Evolutionary conservation across 306 rosid species (phyloP), one percentile per base, ranked within the genome.

Genomic region (Nissolia schottii): DNA sequence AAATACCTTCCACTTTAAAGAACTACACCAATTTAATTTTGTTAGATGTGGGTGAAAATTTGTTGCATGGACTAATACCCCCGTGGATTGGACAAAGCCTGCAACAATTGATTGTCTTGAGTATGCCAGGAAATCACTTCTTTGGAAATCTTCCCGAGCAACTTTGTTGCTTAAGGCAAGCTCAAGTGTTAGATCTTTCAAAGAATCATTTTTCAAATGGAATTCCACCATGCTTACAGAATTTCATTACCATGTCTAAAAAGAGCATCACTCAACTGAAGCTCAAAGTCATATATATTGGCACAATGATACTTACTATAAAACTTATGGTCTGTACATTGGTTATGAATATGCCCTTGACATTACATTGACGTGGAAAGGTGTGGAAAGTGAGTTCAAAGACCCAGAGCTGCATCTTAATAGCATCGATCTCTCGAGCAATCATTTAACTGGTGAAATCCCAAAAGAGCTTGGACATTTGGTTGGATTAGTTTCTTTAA

Each of bases 391-490:
- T 0, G 16, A 0, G 24, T 73, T 58, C 15, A 23, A 6, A 25
- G n/a, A 55, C 25, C 82, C 82, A 0, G 63, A 78, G 57, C 0
- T 0, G 1, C 3, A 1, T 34, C 64, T 75, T 0, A 55, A 3
- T 2, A 70, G 61, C 60, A 76, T 81, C 48, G 85, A 75, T 41
- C 38, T 75, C 11, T 80, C 80, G 8, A 31, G 73, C 9, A 80
- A 80, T 61, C 0, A 48, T 5, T 23, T 80, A 7, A 25, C 20
- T 0, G 65, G 78, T 2, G 57, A 64, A 45, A 16, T 71, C 5
- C 78, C 82, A 0, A 9, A 23, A 12, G 53, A 71, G 28, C 0
- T 78, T 16, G 74, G 53, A 9, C 2, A 29, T 11, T 28, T 69
- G 31, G 0, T 25, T 35, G 77, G 77, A 28, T 10, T 77, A 16